A percentile compares a stretch with the other conserved stretches of the same genome.
Conservation (phyloP, 257 asterid genomes). For the Mentha longifolia region DNA sequence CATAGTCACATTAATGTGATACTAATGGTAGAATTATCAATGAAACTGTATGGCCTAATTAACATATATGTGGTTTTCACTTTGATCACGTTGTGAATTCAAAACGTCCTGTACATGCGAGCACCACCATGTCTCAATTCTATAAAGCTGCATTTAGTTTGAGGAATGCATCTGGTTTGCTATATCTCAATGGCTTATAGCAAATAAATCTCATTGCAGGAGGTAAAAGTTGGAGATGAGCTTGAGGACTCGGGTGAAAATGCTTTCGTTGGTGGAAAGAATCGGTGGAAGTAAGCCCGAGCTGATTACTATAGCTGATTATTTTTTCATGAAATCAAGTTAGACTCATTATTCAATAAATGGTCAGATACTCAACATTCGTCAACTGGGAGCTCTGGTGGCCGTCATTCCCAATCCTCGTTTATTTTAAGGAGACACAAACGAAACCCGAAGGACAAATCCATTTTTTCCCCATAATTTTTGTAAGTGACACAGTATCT, state of each 20-base stretch:
- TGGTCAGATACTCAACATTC: conserved; percentile 75
- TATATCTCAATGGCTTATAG: not conserved
- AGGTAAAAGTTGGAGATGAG: conserved; percentile 82
- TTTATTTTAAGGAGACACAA: conserved; percentile 89
- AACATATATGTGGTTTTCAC: not conserved
- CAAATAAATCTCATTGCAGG: conserved; percentile 49
- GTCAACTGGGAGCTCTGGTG: conserved; percentile 99
- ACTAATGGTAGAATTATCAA: not conserved
- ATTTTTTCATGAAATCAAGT: conserved; percentile 24
- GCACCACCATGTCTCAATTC: not conserved
- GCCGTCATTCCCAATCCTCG: conserved; percentile 90
- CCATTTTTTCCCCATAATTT: conserved; percentile 78
- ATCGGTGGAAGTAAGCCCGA: conserved; percentile 91
- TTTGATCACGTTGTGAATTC: not conserved
- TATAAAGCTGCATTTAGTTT: not conserved
- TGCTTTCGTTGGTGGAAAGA: conserved; percentile 89
- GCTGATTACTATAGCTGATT: conserved; percentile 21
- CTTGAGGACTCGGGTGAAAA: conserved; percentile 90
- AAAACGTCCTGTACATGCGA: not conserved
- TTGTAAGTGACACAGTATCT: conserved; percentile 54
- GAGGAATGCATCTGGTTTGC: conserved; percentile 3
- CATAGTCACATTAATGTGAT: conserved; percentile 5
- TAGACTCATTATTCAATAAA: not conserved
- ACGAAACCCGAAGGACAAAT: conserved; percentile 89
- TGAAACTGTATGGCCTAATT: conserved; percentile 8